Evolutionary conservation across 2,329 filamentous ascomycete genomes (phyloP).

Genomic region (Colletotrichum horii): DNA sequence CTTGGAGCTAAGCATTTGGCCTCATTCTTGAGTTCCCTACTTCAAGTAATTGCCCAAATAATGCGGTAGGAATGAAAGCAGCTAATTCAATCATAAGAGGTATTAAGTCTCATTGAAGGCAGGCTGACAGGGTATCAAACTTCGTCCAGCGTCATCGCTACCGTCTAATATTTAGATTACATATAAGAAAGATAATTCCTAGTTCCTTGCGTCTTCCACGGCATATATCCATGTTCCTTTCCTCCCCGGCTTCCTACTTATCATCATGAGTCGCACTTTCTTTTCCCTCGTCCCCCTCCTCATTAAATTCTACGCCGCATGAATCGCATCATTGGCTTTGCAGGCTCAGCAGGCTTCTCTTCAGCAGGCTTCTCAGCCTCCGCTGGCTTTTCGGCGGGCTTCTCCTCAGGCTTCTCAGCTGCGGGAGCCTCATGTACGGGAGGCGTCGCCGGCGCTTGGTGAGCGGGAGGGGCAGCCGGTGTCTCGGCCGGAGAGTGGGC

Average conservation of each 20-base stretch:
- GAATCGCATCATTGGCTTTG: slow-evolving; percentile 12
- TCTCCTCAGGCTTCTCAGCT: neutral
- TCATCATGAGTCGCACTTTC: neutral
- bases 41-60: too few relatives aligned
- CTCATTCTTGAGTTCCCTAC: neutral
- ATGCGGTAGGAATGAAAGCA: neutral
- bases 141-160: slow-evolving; percentile 15
- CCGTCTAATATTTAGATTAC: slow-evolving; percentile 18
- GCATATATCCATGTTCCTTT: neutral
- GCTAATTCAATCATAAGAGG: neutral
- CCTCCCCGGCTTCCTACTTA: neutral
- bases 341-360: neutral
- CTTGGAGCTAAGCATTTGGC: too few relatives aligned
- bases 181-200: slow-evolving; percentile 12
- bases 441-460: neutral
- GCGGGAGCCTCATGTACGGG: neutral
- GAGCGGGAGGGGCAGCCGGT: neutral
- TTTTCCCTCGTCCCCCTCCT: neutral
- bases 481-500: neutral
- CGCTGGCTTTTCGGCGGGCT: neutral
- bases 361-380: neutral
- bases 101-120: slow-evolving; percentile 15
- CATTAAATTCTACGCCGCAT: neutral
- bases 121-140: slow-evolving; percentile 19
- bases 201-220: neutral